A percentile compares a stretch with the other conserved stretches of the same genome.
Evolutionary conservation across 2,329 filamentous ascomycete species (phyloP).

Genomic region (Diaporthe sp.): DNA sequence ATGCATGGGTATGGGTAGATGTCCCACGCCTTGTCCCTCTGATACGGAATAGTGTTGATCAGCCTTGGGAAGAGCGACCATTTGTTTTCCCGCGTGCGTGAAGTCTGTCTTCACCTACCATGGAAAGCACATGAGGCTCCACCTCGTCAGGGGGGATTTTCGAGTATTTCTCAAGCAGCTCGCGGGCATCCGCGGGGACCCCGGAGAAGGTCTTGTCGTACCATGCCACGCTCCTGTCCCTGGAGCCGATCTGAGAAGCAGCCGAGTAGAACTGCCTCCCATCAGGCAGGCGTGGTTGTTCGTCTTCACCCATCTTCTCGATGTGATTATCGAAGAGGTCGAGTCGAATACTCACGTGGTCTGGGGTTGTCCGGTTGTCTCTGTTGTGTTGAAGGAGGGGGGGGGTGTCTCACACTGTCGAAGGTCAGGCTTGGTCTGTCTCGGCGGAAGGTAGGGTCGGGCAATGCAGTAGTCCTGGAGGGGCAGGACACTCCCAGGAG

Average conservation of each 20-base stretch:
- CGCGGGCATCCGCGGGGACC: conserved; percentile 35
- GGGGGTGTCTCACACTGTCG: not conserved
- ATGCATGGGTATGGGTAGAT: conserved; percentile 57
- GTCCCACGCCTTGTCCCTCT: conserved; percentile 55
- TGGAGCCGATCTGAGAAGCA: conserved; percentile 26
- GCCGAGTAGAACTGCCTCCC: not conserved
- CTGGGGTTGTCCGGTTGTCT: not conserved
- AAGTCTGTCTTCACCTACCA: conserved; percentile 35
- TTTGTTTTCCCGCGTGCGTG: fast-evolving
- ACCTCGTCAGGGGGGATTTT: conserved; percentile 44
- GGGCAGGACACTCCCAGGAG: not conserved
- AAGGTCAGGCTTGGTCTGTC: not conserved
- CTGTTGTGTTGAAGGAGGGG: not conserved
- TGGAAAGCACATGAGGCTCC: conserved; percentile 42
- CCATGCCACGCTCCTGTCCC: conserved; percentile 23
- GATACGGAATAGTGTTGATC: not conserved
- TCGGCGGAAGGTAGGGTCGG: not conserved
- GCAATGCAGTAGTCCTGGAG: not conserved
- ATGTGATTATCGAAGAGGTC: not conserved
- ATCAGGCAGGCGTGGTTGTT: not conserved
- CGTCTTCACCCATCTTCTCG: not conserved
- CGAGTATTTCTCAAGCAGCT: conserved; percentile 46
- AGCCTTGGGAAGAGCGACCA: not conserved
- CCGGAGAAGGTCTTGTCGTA: conserved; percentile 31
- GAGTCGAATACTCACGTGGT: not conserved